Percentiles rank a stretch among this genome's conserved stretches.
These are phyloP conservation scores for Auriculariales sp. DNA, from an alignment of 768 basidiomycete genomes.

Conservation along the genomic window DNA sequence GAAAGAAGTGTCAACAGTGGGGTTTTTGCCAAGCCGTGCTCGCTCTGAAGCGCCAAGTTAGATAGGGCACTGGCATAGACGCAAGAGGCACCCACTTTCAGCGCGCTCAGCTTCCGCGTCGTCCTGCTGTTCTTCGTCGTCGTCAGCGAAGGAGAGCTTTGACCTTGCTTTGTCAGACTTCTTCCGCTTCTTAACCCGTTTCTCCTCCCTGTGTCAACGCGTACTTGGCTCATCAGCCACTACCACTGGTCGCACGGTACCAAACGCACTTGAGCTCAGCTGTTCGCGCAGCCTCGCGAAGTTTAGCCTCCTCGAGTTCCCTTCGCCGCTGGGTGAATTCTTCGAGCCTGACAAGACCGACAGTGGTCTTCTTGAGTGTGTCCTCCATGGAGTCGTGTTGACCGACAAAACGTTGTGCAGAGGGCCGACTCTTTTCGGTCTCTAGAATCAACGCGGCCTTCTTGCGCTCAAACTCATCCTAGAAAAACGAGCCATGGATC, in stretches of 20 bases:
- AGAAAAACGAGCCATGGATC: conserved; percentile 41
- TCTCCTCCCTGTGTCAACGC: conserved; percentile 67
- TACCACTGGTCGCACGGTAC: conserved; percentile 12
- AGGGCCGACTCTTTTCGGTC: conserved; percentile 85
- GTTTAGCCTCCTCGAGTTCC: conserved; percentile 83
- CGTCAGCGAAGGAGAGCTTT: conserved; percentile 82
- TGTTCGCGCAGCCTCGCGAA: conserved; percentile 73
- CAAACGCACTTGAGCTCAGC: conserved; percentile 74
- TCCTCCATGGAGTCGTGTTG: conserved; percentile 94
- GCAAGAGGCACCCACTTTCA: conserved; percentile 18
- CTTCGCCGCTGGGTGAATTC: conserved; percentile 85
- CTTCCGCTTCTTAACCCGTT: conserved; percentile 84
- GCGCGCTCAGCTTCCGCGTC: conserved; percentile 19
- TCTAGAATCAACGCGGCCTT: conserved; percentile 72
- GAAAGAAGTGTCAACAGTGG: conserved; percentile 93
- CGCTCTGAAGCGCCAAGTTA: conserved; percentile 38
- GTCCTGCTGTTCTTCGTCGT: conserved; percentile 48
- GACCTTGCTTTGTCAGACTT: conserved; percentile 55
- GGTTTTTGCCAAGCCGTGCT: conserved; percentile 83
- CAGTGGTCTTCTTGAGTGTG: conserved; percentile 74
- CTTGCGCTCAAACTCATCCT: conserved; percentile 67
- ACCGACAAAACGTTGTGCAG: conserved; percentile 78
- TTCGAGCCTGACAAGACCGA: conserved; percentile 81
- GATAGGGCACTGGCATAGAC: conserved; percentile 23
- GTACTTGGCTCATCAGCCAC: conserved; percentile 17